Percentiles rank a stretch among this genome's conserved stretches.
These are phyloP conservation scores for Fusarium pseudocircinatum DNA, from an alignment of 2,329 filamentous ascomycete genomes.

Conservation along the genomic window DNA sequence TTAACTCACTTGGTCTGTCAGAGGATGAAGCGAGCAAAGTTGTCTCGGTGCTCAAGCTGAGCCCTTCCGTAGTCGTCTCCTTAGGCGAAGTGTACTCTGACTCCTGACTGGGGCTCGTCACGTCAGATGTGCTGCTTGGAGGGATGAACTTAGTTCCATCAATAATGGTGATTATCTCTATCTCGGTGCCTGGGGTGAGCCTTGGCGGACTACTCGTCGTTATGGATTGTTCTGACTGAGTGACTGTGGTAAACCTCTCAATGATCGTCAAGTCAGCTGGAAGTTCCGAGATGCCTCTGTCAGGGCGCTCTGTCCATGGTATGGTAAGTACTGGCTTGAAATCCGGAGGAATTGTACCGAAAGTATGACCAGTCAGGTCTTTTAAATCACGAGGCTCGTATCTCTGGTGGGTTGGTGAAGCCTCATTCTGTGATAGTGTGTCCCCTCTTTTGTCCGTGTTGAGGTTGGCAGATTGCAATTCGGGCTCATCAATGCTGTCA, in stretches of 20 bases:
- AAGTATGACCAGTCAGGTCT: neutral
- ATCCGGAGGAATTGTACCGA: neutral
- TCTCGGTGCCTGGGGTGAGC: neutral
- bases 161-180: neutral
- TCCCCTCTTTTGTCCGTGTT: neutral
- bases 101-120: neutral
- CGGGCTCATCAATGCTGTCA: neutral
- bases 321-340: neutral
- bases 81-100: neutral
- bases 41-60: neutral
- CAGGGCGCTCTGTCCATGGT: neutral
- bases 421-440: too few relatives aligned
- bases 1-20: neutral
- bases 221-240: neutral
- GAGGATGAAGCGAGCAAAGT: neutral
- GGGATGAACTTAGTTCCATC: neutral
- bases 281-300: neutral
- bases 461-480: neutral
- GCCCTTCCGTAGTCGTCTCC: neutral
- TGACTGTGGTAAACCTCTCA: neutral
- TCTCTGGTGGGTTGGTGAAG: too few relatives aligned
- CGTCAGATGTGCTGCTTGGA: neutral
- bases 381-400: neutral
- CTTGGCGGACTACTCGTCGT: neutral
- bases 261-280: neutral